phyloP scores from a whole-genome alignment of 345 rosid genomes.

The Populus nigra region DNA sequence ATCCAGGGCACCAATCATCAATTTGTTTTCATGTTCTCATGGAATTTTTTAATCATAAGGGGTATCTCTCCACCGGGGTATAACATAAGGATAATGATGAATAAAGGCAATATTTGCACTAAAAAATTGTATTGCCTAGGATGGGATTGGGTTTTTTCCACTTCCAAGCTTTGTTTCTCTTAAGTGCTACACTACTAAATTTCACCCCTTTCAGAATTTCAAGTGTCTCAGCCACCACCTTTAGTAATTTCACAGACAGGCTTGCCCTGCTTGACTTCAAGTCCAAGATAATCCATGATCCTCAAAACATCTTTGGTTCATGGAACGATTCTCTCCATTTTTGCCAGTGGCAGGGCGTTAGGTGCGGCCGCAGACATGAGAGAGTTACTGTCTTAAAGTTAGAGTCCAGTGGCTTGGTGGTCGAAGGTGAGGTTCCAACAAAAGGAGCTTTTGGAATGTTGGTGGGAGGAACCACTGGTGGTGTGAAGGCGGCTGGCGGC shows the following conservation, averaged over 20 bases:
- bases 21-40: too few relatives aligned
- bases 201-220: not conserved
- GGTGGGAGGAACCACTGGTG: too few relatives aligned
- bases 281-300: not conserved
- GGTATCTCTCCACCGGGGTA: too few relatives aligned
- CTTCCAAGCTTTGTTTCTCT: not conserved
- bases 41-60: too few relatives aligned
- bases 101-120: too few relatives aligned
- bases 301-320: not conserved
- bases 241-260: not conserved
- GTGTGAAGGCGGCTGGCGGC: too few relatives aligned
- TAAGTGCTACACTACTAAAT: not conserved
- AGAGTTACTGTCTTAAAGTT: not conserved
- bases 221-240: not conserved
- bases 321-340: conserved; percentile 9
- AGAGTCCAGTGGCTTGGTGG: not conserved
- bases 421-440: conserved; percentile 11
- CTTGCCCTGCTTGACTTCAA: not conserved
- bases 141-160: not conserved
- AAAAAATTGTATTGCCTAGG: not conserved
- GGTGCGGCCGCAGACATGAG: not conserved
- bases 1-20: too few relatives aligned
- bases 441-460: conserved; percentile 2
- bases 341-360: not conserved
- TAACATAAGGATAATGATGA: too few relatives aligned